Evolutionary conservation across 225 moss, liverwort and hornwort genomes (phyloP), one percentile per base, ranked within the genome.

Genomic region (Polytrichum formosum): DNA sequence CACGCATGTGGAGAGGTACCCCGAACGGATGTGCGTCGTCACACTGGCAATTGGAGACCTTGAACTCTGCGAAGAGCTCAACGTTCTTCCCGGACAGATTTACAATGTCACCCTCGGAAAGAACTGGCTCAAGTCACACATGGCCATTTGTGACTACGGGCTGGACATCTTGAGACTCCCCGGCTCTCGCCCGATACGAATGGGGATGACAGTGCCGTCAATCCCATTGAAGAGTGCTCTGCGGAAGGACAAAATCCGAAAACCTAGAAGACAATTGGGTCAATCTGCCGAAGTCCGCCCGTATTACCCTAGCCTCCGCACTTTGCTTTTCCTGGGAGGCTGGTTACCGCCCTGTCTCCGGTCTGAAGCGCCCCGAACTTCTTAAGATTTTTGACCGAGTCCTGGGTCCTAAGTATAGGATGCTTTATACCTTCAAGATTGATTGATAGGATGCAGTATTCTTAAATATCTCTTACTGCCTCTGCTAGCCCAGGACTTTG

Each of bases 131-230:
- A 87, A 87, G 65, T 69, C 78, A 19, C 87, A 87, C n/a, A 83
- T 81, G 87, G 87, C 87, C 22, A 87, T 87, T 61, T 87, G 87
- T 0, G 81, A 87, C 23, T 83, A 87, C 72, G 87, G 87, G 0
- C 56, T 87, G 55, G 87, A 87, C 8, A 87, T 87, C 28, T 67
- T 87, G 54, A 74, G 87, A 76, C 30, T 87, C 29, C 87, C 87
- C 0, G 72, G 80, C 19, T 87, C 83, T 46, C 75, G 74, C n/a
- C 87, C 87, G 20, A 87, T 87, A 35, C 65, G 69, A 22, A 87
- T 87, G 83, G 87, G 87, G 1, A 61, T 83, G 17, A 63, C 25
- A 9, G 53, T 72, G 4, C 66, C 73, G 4, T 16, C 37, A 5
- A 23, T 66, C 27, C 74, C 79, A 4, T 76, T 76, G 0, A 85